phyloP scores from a whole-genome alignment of 2,329 filamentous ascomycete genomes.

The Aureobasidium sp. region DNA sequence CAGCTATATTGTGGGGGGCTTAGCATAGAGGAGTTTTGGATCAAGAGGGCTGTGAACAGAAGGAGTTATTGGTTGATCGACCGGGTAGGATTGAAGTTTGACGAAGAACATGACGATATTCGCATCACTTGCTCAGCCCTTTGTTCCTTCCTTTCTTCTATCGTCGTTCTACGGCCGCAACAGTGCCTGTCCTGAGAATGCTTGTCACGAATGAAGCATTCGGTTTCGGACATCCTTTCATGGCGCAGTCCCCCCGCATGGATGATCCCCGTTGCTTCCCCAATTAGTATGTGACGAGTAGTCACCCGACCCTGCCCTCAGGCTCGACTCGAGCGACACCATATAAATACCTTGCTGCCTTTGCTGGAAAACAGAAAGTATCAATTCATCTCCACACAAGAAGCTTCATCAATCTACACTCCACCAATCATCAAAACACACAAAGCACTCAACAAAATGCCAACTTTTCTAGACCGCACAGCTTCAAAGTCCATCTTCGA shows the following conservation, averaged over 20 bases:
- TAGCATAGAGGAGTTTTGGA: slow-evolving; percentile 6
- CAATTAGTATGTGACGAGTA: not conserved
- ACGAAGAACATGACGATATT: slow-evolving; percentile 2
- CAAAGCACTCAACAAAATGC: not conserved
- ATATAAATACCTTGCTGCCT: not conserved
- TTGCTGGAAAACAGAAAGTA: not conserved
- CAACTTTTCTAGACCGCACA: not conserved
- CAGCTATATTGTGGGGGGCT: not conserved
- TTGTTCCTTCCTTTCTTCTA: not conserved
- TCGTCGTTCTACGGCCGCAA: not conserved
- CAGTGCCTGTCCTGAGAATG: not conserved
- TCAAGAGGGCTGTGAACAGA: not conserved
- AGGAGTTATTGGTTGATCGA: not conserved
- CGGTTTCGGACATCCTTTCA: not conserved
- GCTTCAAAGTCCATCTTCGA: not conserved
- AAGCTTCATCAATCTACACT: not conserved
- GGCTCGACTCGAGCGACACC: not conserved
- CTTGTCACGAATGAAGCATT: not conserved
- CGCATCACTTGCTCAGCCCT: not conserved
- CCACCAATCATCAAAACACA: not conserved
- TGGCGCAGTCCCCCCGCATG: not conserved
- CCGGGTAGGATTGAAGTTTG: not conserved
- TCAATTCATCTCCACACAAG: not conserved
- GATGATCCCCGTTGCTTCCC: not conserved
- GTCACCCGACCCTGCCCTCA: not conserved